Percentiles rank a stretch among this genome's conserved stretches.
Evolutionary conservation across 2,329 filamentous ascomycete species (phyloP).

Genomic region (Sordariomycetes sp.): DNA sequence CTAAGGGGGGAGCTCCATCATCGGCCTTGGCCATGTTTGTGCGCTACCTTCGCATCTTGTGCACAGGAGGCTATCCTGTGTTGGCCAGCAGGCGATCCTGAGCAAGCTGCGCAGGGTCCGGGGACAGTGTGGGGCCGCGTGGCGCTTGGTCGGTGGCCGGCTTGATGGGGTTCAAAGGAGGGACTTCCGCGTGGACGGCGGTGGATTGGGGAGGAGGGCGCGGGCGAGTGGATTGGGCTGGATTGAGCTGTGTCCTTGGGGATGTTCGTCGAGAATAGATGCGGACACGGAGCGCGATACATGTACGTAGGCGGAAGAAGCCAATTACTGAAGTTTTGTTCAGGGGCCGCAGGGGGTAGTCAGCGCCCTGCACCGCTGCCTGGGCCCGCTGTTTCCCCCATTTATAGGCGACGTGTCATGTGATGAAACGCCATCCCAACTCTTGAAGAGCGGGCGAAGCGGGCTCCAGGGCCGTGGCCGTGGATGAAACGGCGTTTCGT

Average conservation of each 20-base stretch:
- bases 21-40: conserved; percentile 4
- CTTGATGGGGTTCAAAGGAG: too few relatives aligned
- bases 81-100: neutral
- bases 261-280: conserved; percentile 1
- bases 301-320: conserved; percentile 1
- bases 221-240: neutral
- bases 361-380: neutral
- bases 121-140: neutral
- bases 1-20: conserved; percentile 1
- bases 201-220: neutral
- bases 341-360: neutral
- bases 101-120: neutral
- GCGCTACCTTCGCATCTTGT: conserved; percentile 3
- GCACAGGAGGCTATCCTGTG: conserved; percentile 2
- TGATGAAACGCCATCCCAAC: neutral
- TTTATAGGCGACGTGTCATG: neutral
- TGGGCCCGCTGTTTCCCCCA: neutral
- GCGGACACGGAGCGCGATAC: conserved; percentile 4
- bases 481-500: neutral
- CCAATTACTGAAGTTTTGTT: neutral
- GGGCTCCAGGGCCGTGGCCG: neutral
- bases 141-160: too few relatives aligned
- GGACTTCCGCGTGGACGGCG: too few relatives aligned
- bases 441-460: neutral
- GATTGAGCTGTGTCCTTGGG: neutral